Percentiles rank a stretch among this genome's conserved stretches.
These are phyloP conservation scores for Euphorbia peplus DNA, from an alignment of 345 rosid genomes.

Conservation along the genomic window DNA sequence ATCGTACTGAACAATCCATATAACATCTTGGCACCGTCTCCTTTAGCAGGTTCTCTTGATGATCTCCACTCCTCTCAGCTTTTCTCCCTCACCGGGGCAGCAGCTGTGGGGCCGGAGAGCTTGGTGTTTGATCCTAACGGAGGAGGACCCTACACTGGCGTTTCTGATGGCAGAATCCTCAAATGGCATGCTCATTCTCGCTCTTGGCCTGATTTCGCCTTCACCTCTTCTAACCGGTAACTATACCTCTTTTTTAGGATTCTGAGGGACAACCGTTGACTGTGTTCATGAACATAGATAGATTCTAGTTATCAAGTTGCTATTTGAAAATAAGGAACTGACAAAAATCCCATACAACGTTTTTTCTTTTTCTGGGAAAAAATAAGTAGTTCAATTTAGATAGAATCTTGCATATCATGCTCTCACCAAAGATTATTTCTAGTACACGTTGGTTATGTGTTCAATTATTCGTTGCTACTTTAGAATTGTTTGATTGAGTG, in stretches of 20 bases:
- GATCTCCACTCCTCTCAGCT: conserved; percentile 35
- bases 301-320: too few species aligned
- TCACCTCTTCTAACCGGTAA: conserved; percentile 23
- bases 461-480: too few species aligned
- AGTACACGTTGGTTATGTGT: too few species aligned
- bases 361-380: too few species aligned
- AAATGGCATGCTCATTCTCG: conserved; percentile 16
- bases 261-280: too few species aligned
- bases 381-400: too few species aligned
- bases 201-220: conserved; percentile 22
- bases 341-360: too few species aligned
- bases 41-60: conserved; percentile 36
- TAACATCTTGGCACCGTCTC: conserved; percentile 34
- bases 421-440: too few species aligned
- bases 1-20: conserved; percentile 10
- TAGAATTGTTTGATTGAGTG: too few species aligned
- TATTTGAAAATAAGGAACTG: too few species aligned
- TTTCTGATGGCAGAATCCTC: conserved; percentile 61
- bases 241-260: too few species aligned
- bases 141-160: conserved; percentile 63
- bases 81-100: conserved; percentile 38
- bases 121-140: conserved; percentile 52
- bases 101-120: conserved; percentile 72
- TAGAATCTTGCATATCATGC: too few species aligned
- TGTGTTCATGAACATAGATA: neutral